phyloP scores from a whole-genome alignment of 495 filamentous ascomycete genomes.

The Annulohypoxylon maeteangense region DNA sequence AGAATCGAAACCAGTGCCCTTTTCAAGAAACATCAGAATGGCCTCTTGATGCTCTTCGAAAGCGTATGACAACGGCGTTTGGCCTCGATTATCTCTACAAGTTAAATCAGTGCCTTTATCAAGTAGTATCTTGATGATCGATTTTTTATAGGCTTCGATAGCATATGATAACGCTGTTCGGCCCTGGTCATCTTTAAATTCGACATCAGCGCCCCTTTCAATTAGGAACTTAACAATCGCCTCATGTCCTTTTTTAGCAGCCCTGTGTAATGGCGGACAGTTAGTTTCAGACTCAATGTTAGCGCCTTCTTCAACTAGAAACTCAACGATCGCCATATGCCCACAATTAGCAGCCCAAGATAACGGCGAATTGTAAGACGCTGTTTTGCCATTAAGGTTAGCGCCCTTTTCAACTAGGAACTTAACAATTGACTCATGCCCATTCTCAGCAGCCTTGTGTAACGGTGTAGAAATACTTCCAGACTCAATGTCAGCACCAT shows the following conservation, averaged over 20 bases:
- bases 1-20: too few relatives aligned
- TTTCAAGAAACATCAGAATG: too few relatives aligned
- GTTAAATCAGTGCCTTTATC: background rate
- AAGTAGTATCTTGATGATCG: background rate
- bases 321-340: background rate
- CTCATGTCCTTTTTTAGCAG: background rate
- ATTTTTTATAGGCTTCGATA: background rate
- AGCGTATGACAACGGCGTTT: too few relatives aligned
- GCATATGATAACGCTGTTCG: background rate
- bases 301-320: background rate
- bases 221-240: background rate
- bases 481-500: background rate
- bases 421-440: background rate
- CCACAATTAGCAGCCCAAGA: background rate
- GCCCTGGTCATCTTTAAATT: too few relatives aligned
- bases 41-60: too few relatives aligned
- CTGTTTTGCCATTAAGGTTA: background rate
- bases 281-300: background rate
- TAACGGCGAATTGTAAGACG: background rate
- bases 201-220: background rate
- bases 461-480: background rate
- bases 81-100: too few relatives aligned
- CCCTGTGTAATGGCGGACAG: background rate
- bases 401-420: background rate
- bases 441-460: background rate